Evolutionary conservation across 805 yeast species (phyloP).

Genomic region (Starmerella stellata): DNA sequence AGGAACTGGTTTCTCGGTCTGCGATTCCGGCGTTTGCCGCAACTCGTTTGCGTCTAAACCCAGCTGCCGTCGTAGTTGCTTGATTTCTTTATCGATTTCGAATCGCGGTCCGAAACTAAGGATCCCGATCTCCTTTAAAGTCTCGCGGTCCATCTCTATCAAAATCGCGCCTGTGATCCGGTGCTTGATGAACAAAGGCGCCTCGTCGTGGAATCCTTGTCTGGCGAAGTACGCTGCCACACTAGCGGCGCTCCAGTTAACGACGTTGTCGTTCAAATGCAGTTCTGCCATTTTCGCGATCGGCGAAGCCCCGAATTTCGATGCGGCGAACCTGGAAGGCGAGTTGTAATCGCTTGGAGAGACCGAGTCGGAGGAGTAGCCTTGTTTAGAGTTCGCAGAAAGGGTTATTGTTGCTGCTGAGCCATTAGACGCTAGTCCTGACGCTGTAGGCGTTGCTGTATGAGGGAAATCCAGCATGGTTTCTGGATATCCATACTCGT

Average conservation of each 20-base stretch:
- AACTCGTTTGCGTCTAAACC: neutral
- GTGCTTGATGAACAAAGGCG: slow-evolving; percentile 67
- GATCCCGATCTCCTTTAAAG: slow-evolving; percentile 80
- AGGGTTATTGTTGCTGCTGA: too few relatives aligned
- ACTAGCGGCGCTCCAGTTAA: slow-evolving; percentile 67
- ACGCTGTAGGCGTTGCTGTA: neutral
- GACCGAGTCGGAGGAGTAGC: too few relatives aligned
- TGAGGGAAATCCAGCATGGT: neutral
- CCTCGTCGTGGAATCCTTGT: slow-evolving; percentile 57
- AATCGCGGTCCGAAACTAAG: slow-evolving; percentile 87
- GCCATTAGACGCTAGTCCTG: neutral
- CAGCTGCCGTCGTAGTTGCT: slow-evolving; percentile 21
- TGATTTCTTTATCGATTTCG: slow-evolving; percentile 79
- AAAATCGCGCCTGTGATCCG: slow-evolving; percentile 76
- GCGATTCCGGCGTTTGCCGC: neutral
- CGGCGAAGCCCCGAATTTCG: too few relatives aligned
- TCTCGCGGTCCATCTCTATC: slow-evolving; percentile 66
- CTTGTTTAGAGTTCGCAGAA: too few relatives aligned
- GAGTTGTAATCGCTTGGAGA: neutral
- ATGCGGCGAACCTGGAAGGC: too few relatives aligned
- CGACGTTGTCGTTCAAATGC: neutral
- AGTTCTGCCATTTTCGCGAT: neutral
- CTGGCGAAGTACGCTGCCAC: slow-evolving; percentile 60
- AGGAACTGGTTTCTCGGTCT: neutral
- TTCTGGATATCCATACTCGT: too few relatives aligned